phyloP scores from a whole-genome alignment of 163 green algal genomes.

The Trebouxia gelatinosa region DNA sequence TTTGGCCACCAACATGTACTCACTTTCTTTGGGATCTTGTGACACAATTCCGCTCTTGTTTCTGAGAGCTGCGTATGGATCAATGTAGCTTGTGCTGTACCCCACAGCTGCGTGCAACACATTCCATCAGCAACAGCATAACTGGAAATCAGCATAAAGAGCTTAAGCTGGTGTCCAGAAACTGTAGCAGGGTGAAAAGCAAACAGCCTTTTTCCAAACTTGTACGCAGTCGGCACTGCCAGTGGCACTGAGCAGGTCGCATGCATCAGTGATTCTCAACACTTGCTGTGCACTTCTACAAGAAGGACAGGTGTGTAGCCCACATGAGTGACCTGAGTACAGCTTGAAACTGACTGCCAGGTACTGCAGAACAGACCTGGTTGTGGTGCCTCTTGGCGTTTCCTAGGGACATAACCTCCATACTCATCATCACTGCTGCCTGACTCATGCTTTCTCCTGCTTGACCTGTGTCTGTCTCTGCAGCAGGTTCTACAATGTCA shows the following conservation, averaged over 20 bases:
- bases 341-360: background rate
- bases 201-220: too few species aligned
- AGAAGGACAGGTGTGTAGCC: too few species aligned
- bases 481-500: background rate
- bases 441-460: conserved; percentile 7
- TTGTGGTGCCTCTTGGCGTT: conserved; percentile 34
- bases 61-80: conserved; percentile 51
- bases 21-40: conserved; percentile 46
- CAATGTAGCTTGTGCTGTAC: conserved; percentile 46
- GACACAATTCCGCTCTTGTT: conserved; percentile 34
- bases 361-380: conserved; percentile 3
- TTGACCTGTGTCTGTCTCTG: background rate
- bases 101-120: conserved; percentile 26
- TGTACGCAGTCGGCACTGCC: background rate
- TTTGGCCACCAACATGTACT: too few species aligned
- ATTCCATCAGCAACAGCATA: background rate
- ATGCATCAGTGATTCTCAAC: background rate
- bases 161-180: too few species aligned
- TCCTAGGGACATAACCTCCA: conserved; percentile 52
- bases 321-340: too few species aligned
- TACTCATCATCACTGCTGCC: conserved; percentile 35
- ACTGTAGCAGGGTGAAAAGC: background rate
- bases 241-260: background rate
- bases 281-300: too few species aligned
- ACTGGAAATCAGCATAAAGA: background rate